Evolutionary conservation across 345 rosid genomes (phyloP), one percentile per base, ranked within the genome.

Genomic region (Boechera divaricarpa): DNA sequence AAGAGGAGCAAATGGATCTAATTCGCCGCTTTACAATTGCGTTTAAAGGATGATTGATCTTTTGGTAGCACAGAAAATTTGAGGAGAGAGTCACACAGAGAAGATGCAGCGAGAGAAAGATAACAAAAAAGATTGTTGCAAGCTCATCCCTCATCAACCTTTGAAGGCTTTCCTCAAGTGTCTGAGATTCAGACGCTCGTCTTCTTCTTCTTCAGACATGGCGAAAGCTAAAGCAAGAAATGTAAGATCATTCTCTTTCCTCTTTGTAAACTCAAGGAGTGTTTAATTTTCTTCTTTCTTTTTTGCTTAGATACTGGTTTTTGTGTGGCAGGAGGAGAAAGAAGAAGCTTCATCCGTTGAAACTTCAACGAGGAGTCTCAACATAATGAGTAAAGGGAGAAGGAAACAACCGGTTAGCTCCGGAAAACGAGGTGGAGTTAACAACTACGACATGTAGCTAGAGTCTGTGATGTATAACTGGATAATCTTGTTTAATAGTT

Each of bases 401-500:
- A 64, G 51, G 67, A 77, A 70, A 71, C 80, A 24, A 31, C 55
- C 6, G 8, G 45, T 48, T 39, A 77, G 72, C 72, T 64, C 76
- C 3, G 80, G 80, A 35, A 70, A 57, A 55, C 36, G 47, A 56
- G 76, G 80, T 56, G 72, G 76, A 13, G 76, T 77, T 77, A 77
- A 77, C 76, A 1, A 6, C 47, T 18, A 70, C 76, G 54, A 63
- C 67, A 70, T 64, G 76, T 77, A 77, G 45, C 11, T 53, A 69
- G 28, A 68, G 13, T 69, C 63, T 53, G 1, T 39, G 60, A 26
- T 76, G 42, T 53, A 52, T 29, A 68, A 39, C 32, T 41, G 7
- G 7, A 33, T 52, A 32, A 29, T 69, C 69, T 68, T 51, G 63
- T 61, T 29, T 35, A 36, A 18, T 48, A 10, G 41, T 47, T 42